A percentile compares a stretch with the other conserved stretches of the same genome.
phyloP scores from a whole-genome alignment of 2,329 filamentous ascomycete species.

The Trichoderma asperellum region DNA sequence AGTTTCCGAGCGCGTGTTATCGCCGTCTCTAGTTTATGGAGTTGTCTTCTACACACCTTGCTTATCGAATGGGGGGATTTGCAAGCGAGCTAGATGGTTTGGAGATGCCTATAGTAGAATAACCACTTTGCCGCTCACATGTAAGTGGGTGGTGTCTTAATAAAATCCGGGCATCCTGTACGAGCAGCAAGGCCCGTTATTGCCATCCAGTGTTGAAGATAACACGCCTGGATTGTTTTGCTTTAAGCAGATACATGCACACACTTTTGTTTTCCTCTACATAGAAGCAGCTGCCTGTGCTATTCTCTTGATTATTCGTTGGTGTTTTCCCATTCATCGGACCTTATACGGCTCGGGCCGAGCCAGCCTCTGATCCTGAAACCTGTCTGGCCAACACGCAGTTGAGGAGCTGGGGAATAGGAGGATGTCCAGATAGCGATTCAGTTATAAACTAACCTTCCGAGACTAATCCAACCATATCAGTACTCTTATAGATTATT shows the following conservation, averaged over 20 bases:
- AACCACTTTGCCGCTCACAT: not conserved
- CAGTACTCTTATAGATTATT: not conserved
- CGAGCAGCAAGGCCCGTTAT: not conserved
- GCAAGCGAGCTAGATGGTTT: not conserved
- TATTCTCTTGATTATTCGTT: not conserved
- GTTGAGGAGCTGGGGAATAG: not conserved
- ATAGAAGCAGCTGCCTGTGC: not conserved
- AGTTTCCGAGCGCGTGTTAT: constrained; percentile 9
- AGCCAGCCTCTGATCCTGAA: not conserved
- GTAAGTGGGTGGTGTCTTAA: constrained; percentile 3
- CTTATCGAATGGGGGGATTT: not conserved
- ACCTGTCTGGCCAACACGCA: not conserved
- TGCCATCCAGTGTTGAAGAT: not conserved
- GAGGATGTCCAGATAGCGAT: not conserved
- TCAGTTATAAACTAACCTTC: not conserved
- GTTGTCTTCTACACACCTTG: not conserved
- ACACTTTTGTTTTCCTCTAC: not conserved
- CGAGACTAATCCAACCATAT: constrained; percentile 18
- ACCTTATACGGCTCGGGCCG: constrained; percentile 12
- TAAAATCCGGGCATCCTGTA: not conserved
- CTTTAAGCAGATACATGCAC: not conserved
- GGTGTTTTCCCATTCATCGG: not conserved
- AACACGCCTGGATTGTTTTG: not conserved
- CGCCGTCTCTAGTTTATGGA: not conserved
- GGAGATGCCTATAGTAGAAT: constrained; percentile 4